Evolutionary conservation across 176 grass and related monocot species (phyloP), one percentile per base, ranked within the genome.

Genomic region (Dendrocalamus sinicus): DNA sequence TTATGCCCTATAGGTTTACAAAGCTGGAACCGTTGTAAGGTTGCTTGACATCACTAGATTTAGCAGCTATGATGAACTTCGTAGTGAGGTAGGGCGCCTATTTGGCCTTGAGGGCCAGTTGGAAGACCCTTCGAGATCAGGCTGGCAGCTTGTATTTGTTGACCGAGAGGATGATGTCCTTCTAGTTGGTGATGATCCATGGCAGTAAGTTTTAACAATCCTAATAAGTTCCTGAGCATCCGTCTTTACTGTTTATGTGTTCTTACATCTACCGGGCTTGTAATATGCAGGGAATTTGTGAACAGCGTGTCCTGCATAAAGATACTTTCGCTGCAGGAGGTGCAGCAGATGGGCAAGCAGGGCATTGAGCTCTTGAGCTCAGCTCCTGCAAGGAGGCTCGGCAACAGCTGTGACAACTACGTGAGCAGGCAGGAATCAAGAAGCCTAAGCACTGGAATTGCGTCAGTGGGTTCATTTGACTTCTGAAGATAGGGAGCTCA

Each of bases 141-240:
- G 96, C 96, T 98, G 96, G 96, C 96, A 98, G 96, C 96, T 98
- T 98, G 96, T 94, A 94, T 98, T 95, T 86, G 88, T 98, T 80
- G 96, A 98, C 74, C 73, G 84, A 66, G 96, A 98, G 88, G 86
- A 89, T 47, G 96, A 98, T 75, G 78, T 94, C 82, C 96, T 98
- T 90, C 93, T 98, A 76, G 91, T 98, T 53, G 96, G 96, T 7
- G 96, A 98, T 87, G 96, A 93, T 60, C 96, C 96, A 0, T 98
- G 96, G 96, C 96, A 94, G 96, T 98, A 92, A 93, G 87, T 90
- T 81, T 50, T 57, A 75, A 39, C 35, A 23, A 46, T 40, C 59
- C 6, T 80, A 40, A 69, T 12, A 57, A 51, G 13, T 72, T 86
- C 68, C 30, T 61, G 43, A 45, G 19, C 45, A 68, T 46, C 53